Evolutionary conservation across 2,329 filamentous ascomycete genomes (phyloP), one percentile per base, ranked within the genome.

Genomic region (Knufia petricola): DNA sequence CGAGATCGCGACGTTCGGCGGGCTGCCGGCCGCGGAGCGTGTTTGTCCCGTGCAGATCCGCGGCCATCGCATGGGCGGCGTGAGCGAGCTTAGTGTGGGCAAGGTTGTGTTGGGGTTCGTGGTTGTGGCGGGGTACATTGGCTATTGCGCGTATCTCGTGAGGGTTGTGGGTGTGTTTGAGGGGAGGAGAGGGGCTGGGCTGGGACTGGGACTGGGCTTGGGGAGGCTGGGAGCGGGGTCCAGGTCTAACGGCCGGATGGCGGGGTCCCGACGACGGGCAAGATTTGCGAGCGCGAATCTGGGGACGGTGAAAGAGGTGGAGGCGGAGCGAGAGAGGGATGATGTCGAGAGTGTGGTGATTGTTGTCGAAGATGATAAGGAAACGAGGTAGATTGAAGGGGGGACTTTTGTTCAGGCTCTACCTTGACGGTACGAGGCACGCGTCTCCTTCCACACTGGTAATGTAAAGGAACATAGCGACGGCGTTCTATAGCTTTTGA

Each of bases 11-110:
- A 31, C 52, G 6, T 49, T 52, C 20, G 7, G 20, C 30, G 28
- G 50, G 67, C 40, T 67, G 66, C 51, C 6, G 65, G 65, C 64
- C 2, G 32, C 31, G 13, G 67, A 71, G 53, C 65, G 66, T 3
- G 68, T 71, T 50, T 71, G 70, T 2, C 69, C 69, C 46, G 66
- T 69, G 53, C 70, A 71, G 3, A 68, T 71, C 34, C 66, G 64
- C 4, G 69, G 68, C 62, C 69, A 71, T 39, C 53, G 56, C 47
- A 58, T 58, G 56, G 55, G 54, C 45, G 56, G 56, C 21, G 54
- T 58, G 36, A 52, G 53, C 38, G 55, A 57, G 42, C 55, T 56
- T 3, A 54, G 51, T 44, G 51, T 57, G 21, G 55, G 50, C 21
- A 55, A 53, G 23, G 50, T 48, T 4, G 53, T 47, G 30, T 24